Evolutionary conservation across 2,329 filamentous ascomycete species (phyloP), one percentile per base, ranked within the genome.

Genomic region (Orbilia javanica): DNA sequence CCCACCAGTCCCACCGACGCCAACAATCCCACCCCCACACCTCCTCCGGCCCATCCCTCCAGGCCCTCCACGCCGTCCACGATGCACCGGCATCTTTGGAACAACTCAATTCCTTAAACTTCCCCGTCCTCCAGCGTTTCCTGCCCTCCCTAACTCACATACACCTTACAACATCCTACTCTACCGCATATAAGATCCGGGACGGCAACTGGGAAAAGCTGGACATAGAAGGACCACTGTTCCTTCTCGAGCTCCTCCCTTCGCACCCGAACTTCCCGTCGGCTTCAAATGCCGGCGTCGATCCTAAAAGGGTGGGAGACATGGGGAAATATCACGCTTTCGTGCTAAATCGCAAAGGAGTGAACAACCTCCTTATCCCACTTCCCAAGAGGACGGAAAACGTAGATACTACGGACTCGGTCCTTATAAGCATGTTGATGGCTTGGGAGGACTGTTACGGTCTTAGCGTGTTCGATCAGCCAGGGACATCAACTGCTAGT

Each of bases 401-500:
- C 44, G 63, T 78, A 29, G 74, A 78, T 34, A 78, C 74, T 15
- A 78, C 74, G 15, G 63, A 78, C 29, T 72, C 67, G 18, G 74
- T 78, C 3, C 62, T 78, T 20, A 68, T 78, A 18, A 72, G 67
- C n/a, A 72, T 78, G 74, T 42, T 78, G 25, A 78, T 78, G 74
- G 68, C 39, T 6, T 78, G 67, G 67, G 74, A 64, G 34, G 74
- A 72, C 11, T 78, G 74, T 10, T 78, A 78, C 62, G 74, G 74
- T 13, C 53, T 78, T 8, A 72, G 67, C 10, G 67, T 78, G 2
- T 78, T 78, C 44, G 67, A 78, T 46, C 74, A 78, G 22, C 60
- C 67, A 42, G 74, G 67, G 1, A 78, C 74, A 4, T 78, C 74
- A 7, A 78, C 74, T 0, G 74, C 74, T 0, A 78, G 62, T 20